Evolutionary conservation across 305 asterid species (phyloP).

Genomic region (Fraxinus greggii): DNA sequence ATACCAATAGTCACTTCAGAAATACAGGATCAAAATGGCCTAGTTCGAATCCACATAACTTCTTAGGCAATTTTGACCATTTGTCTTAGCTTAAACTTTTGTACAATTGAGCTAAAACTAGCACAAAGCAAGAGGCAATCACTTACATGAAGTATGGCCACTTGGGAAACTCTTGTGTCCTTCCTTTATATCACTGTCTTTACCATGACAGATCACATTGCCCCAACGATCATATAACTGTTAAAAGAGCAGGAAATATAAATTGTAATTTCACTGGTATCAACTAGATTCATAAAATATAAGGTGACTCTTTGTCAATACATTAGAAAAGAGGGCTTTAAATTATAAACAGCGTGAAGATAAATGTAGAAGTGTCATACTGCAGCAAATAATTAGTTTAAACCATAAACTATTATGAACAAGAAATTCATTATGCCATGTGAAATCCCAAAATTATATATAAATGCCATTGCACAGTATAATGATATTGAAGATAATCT

Average conservation of each 20-base stretch:
- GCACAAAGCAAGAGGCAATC: conserved; percentile 9
- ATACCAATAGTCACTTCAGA: not conserved
- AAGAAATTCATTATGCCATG: not conserved
- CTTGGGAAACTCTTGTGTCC: conserved; percentile 99
- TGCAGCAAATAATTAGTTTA: not conserved
- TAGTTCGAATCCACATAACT: not conserved
- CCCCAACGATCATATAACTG: conserved; percentile 69
- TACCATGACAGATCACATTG: conserved; percentile 74
- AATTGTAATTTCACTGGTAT: not conserved
- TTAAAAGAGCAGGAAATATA: not conserved
- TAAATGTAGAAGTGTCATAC: not conserved
- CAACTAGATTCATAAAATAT: not conserved
- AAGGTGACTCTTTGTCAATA: not conserved
- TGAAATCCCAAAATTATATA: not conserved
- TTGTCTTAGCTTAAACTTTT: not conserved
- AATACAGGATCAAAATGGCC: not conserved
- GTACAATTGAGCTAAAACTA: not conserved
- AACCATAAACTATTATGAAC: not conserved
- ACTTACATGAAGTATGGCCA: conserved; percentile 93
- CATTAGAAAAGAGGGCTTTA: not conserved
- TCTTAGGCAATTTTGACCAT: not conserved
- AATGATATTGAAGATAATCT: not conserved
- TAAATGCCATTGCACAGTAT: not conserved
- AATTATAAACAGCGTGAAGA: not conserved
- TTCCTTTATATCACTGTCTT: conserved; percentile 68